Evolutionary conservation across 192 early-diverging fungal species (phyloP).

Genomic region (Backusella macrospora): DNA sequence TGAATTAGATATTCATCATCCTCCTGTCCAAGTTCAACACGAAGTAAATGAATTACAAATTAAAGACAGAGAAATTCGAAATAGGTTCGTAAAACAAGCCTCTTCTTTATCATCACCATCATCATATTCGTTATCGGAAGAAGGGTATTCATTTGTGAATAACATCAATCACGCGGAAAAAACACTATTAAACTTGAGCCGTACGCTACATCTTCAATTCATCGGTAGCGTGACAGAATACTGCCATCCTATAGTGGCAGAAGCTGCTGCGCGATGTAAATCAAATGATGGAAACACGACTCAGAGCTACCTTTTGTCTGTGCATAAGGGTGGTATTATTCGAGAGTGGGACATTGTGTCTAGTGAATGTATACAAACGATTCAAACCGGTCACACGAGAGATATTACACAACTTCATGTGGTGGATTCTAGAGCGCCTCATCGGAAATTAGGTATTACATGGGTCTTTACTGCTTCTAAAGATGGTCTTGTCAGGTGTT

Average conservation of each 20-base stretch:
- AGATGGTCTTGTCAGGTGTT: conserved; percentile 38
- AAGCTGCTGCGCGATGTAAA: conserved; percentile 22
- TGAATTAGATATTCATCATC: neutral
- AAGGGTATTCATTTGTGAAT: neutral
- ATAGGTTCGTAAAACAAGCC: neutral
- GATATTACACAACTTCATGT: conserved; percentile 23
- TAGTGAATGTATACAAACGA: conserved; percentile 32
- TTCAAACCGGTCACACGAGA: conserved; percentile 18
- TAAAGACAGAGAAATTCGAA: neutral
- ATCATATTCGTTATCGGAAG: neutral
- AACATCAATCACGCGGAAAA: neutral
- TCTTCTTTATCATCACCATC: neutral
- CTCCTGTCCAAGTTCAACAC: neutral
- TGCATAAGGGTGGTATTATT: conserved; percentile 31
- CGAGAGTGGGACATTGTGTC: conserved; percentile 39
- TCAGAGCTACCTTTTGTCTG: conserved; percentile 25
- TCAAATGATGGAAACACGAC: conserved; percentile 1
- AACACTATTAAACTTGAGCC: neutral
- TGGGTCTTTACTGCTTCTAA: conserved; percentile 36
- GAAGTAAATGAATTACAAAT: neutral
- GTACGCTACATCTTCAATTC: conserved; percentile 28
- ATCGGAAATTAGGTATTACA: conserved; percentile 26
- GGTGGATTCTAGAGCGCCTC: conserved; percentile 14
- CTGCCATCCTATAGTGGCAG: conserved; percentile 31
- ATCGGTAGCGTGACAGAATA: conserved; percentile 28